These are phyloP conservation scores for Pythium phragmitis DNA, from an alignment of 352 stramenopile genomes.

Conservation along the genomic window DNA sequence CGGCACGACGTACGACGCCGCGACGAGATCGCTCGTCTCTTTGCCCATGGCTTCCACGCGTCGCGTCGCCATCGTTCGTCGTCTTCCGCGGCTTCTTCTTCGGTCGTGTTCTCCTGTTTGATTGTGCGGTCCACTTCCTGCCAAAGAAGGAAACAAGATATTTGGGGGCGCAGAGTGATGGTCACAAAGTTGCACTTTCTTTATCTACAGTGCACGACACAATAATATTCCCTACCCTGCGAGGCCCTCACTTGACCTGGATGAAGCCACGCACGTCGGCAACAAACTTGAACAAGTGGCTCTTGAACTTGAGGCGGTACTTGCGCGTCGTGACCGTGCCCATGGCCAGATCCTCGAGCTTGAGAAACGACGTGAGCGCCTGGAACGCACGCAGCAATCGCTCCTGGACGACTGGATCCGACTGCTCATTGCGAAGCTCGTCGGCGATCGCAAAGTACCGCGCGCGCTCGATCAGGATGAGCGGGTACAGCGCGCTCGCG, in stretches of 20 bases:
- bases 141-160: neutral
- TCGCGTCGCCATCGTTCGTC: neutral
- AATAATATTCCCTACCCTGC: slow-evolving; percentile 21
- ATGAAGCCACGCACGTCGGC: slow-evolving; percentile 81
- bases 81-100: neutral
- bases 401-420: slow-evolving; percentile 44
- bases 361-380: slow-evolving; percentile 66
- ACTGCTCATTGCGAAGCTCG: slow-evolving; percentile 61
- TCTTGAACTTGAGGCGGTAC: slow-evolving; percentile 76
- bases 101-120: neutral
- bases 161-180: slow-evolving; percentile 10
- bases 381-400: slow-evolving; percentile 60
- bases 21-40: slow-evolving; percentile 43
- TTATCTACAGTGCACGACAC: slow-evolving; percentile 17
- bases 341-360: slow-evolving; percentile 58
- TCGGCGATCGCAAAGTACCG: slow-evolving; percentile 69
- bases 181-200: slow-evolving; percentile 23
- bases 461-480: slow-evolving; percentile 75
- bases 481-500: slow-evolving; percentile 66
- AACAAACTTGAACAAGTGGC: slow-evolving; percentile 79
- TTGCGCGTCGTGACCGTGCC: slow-evolving; percentile 62
- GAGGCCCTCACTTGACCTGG: slow-evolving; percentile 61
- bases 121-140: neutral
- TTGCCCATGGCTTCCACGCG: slow-evolving; percentile 8
- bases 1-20: slow-evolving; percentile 60